Percentiles rank a stretch among this genome's conserved stretches.
These are phyloP conservation scores for Colletotrichum magnum DNA, from an alignment of 2,329 filamentous ascomycete genomes.

Conservation along the genomic window DNA sequence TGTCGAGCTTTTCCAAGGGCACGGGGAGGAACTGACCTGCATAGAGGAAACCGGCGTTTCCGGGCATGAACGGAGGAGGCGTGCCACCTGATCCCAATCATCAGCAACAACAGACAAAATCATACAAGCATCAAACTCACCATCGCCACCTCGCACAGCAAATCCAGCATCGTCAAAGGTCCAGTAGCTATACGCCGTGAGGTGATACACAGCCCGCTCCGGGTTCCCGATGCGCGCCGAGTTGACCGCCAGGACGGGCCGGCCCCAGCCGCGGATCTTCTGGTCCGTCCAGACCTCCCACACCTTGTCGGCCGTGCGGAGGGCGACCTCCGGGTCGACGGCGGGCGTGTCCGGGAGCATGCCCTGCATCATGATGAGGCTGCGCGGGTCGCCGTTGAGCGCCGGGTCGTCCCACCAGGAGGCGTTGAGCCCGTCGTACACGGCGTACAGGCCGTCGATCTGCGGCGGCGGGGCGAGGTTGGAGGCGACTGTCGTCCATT, in stretches of 20 bases:
- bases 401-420: conserved; percentile 58
- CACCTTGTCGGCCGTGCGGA: conserved; percentile 56
- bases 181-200: conserved; percentile 60
- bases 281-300: conserved; percentile 57
- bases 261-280: conserved; percentile 62
- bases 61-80: conserved; percentile 54
- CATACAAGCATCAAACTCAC: neutral
- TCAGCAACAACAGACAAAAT: neutral
- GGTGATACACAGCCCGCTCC: conserved; percentile 56
- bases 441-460: conserved; percentile 64
- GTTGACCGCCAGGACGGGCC: conserved; percentile 62
- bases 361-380: conserved; percentile 60
- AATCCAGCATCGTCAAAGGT: conserved; percentile 57
- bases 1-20: rapidly evolving
- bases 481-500: conserved; percentile 64
- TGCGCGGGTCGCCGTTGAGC: conserved; percentile 58
- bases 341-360: conserved; percentile 57
- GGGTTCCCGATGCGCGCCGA: conserved; percentile 57
- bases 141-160: conserved; percentile 48
- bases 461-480: conserved; percentile 67
- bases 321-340: conserved; percentile 53
- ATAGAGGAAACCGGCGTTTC: conserved; percentile 54
- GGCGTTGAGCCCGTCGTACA: conserved; percentile 66
- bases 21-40: conserved; percentile 41
- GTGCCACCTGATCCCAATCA: conserved; percentile 32